Base-by-base conservation (phyloP, 805 yeast species). In the Lachancea dasiensis region DNA sequence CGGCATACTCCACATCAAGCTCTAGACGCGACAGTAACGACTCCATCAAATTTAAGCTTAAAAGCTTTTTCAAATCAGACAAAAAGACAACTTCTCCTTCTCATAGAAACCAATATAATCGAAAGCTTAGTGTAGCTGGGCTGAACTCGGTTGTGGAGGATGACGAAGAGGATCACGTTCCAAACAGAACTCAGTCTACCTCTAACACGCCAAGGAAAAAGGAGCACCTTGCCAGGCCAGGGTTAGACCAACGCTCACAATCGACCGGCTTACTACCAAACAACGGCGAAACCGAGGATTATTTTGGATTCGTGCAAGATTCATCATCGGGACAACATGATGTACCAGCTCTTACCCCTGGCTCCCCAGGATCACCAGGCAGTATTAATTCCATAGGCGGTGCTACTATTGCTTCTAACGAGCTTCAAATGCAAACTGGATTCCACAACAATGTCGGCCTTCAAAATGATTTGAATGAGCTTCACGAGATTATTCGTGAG, bases 401-500 rank as follows among this genome's bases (percentile, higher is more conserved):
- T 11, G 37, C 14, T 3, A 26, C 39, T n/a, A 27, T 30, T 14
- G 23, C 24, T 9, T 36, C 40, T 24, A 35, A 31, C 24, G 45
- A 36, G 14, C 32, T 42, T 2, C 33, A 27, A 22, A 15, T 33
- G 9, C 45, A 42, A 18, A n/a, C 34, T 14, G 45, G 41, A 4
- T 42, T 18, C 15, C 38, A 35, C 6, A 38, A 35, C 26, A 36
- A 23, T 18, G 19, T 85, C 27, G 66, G 92, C 2, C 65, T 85
- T 34, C 95, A 89, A 42, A 56, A 86, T 11, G 77, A 71, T 24
- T 70, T 75, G 31, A 70, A 95, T 31, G 80, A 75, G 33, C 60
- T 79, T 52, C 95, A 48, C 30, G 39, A 48, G 17, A 47, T 51
- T 6, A 41, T 50, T 4, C 39, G 46, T 13, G 58, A 47, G 27